Evolutionary conservation across 2,329 filamentous ascomycete species (phyloP).

Genomic region (Stemphylium lycopersici): DNA sequence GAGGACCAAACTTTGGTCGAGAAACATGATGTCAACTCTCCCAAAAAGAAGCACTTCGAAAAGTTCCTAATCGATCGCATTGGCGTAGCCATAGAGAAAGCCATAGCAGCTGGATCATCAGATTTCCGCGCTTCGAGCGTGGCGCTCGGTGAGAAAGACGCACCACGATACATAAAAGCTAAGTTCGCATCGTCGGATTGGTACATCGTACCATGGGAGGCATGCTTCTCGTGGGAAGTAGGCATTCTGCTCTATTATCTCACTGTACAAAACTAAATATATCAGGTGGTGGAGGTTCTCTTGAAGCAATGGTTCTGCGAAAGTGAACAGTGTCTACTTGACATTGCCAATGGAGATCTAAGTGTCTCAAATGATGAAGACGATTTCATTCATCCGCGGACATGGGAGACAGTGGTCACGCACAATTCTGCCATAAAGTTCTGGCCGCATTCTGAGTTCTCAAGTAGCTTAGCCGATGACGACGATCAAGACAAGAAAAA

Average conservation of each 20-base stretch:
- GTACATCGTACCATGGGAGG: neutral
- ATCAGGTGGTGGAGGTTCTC: neutral
- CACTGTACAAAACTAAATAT: neutral
- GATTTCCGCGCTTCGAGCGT: too few relatives aligned
- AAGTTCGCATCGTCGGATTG: neutral
- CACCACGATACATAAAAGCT: neutral
- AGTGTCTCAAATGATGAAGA: neutral
- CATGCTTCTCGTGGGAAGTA: neutral
- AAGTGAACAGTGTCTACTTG: neutral
- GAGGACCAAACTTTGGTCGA: too few relatives aligned
- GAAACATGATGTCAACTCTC: constrained; percentile 26
- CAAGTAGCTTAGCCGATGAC: too few relatives aligned
- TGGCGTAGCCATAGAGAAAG: neutral
- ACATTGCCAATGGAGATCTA: neutral
- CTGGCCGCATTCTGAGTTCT: neutral
- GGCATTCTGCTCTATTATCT: neutral
- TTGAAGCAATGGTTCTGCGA: neutral
- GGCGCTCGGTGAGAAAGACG: too few relatives aligned
- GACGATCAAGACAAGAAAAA: neutral
- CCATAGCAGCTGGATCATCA: neutral
- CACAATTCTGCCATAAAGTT: neutral
- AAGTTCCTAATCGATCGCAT: neutral
- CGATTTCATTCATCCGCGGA: neutral
- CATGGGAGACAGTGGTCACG: neutral
- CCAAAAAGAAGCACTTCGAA: neutral